Base-by-base conservation (phyloP, 768 basidiomycete genomes). In the Clitopilus passeckerianus region DNA sequence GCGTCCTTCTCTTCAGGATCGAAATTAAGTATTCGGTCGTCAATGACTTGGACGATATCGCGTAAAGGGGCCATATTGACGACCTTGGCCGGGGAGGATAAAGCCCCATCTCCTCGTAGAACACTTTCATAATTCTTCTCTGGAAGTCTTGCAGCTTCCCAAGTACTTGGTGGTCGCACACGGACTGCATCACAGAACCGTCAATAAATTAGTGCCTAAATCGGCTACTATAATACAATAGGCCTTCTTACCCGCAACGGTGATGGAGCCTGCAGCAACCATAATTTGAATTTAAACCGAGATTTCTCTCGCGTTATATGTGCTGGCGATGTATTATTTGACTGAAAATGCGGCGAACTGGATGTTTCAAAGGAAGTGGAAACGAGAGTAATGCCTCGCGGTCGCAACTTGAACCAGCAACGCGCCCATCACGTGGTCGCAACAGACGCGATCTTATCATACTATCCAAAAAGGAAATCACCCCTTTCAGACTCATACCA, bases 21-120 rank as follows among this genome's bases (percentile, higher is more conserved):
- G 68, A 98, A 99, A 14, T 93, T 93, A 61, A 98, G 80, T 66
- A 96, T 93, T 58, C 95, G 86, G 77, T 96, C 92, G 74, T 98
- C 96, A 61, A 96, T 83, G 55, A 95, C 86, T 72, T 95, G 92
- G 57, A 94, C 85, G 63, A 94, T 84, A 63, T 91, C 84, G 58
- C 88, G 84, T 64, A 91, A 79, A 35, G 80, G 75, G n/a, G 86
- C 75, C 12, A 82, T 77, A 64, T 82, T 77, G 9, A 79, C 71
- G 33, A 83, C 75, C 68, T 78, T 83, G 23, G 77, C 79, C 5
- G 89, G 86, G 2, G 87, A 80, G 9, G 91, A 88, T 57, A 96
- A 83, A 12, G 87, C 83, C n/a, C 87, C 95, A 64, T 95, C 95
- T n/a, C 90, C 83, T 64, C 89, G 85, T 64, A 95, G 77, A 63